A percentile compares a stretch with the other conserved stretches of the same genome.
Evolutionary conservation across 2,329 filamentous ascomycete species (phyloP).

Genomic region (Cytospora chrysosperma): DNA sequence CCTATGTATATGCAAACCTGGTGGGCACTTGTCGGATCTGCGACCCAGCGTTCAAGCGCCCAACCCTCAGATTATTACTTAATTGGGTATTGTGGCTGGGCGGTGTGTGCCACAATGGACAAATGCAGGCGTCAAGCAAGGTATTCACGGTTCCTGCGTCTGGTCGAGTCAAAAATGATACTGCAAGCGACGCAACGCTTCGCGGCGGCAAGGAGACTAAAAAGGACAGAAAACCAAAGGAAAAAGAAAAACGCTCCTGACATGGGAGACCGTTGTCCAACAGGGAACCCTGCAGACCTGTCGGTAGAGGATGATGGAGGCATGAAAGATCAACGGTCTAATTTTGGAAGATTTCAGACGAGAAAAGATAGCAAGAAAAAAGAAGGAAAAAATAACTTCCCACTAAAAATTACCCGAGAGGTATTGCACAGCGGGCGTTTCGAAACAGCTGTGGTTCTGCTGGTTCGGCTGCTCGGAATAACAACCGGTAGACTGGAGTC

Average conservation of each 20-base stretch:
- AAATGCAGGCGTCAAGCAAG: background rate
- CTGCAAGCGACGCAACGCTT: background rate
- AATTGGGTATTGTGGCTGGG: background rate
- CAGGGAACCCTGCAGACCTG: background rate
- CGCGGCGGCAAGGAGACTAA: background rate
- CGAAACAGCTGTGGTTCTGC: constrained; percentile 6
- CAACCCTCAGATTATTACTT: background rate
- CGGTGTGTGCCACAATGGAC: background rate
- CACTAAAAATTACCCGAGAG: no score
- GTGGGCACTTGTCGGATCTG: constrained; percentile 12
- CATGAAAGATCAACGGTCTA: background rate
- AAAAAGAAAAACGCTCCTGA: background rate
- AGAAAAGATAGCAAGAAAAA: background rate
- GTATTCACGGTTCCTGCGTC: background rate
- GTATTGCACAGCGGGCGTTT: constrained; percentile 1
- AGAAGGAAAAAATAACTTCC: no score
- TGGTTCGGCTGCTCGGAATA: background rate
- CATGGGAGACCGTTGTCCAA: background rate
- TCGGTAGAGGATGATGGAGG: background rate
- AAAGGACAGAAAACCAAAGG: no score
- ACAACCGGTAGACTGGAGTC: background rate
- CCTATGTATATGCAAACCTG: background rate
- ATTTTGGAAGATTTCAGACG: background rate
- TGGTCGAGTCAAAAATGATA: background rate
- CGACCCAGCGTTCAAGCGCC: background rate